Percentiles rank a stretch among this genome's conserved stretches.
Conservation (phyloP, 441 rosid genomes). For the Brassica balearica region DNA sequence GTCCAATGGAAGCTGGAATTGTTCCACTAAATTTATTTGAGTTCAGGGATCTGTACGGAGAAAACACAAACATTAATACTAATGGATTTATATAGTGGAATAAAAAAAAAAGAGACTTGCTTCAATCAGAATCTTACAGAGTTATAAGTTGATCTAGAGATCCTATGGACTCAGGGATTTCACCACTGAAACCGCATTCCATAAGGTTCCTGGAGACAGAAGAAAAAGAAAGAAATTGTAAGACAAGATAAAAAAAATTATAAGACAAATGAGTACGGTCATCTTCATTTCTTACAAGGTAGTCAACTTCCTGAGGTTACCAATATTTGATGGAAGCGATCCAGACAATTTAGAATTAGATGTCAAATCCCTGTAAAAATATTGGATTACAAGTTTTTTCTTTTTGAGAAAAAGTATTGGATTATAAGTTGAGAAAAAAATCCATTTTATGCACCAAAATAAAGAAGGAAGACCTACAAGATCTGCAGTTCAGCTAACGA, state of each 20-base stretch:
- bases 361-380: conserved; percentile 73
- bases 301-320: conserved; percentile 62
- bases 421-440: conserved; percentile 2
- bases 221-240: not conserved
- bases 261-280: not conserved
- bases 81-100: not conserved
- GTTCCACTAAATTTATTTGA: conserved; percentile 66
- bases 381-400: not conserved
- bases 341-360: conserved; percentile 64
- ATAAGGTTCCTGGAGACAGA: conserved; percentile 56
- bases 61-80: conserved; percentile 5
- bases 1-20: conserved; percentile 77
- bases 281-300: conserved; percentile 60
- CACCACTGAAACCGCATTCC: conserved; percentile 77
- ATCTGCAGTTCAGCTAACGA: conserved; percentile 59
- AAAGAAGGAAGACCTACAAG: conserved; percentile 55
- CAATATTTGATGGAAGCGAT: conserved; percentile 67
- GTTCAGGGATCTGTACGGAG: conserved; percentile 67
- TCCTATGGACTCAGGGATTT: conserved; percentile 77
- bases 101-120: not conserved
- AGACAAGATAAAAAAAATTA: conserved; percentile 1
- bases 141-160: conserved; percentile 48
- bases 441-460: not conserved
- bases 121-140: conserved; percentile 60
- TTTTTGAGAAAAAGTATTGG: not conserved